A percentile compares a stretch with the other conserved stretches of the same genome.
Evolutionary conservation across 345 rosid genomes (phyloP).

Genomic region (Angophora floribunda): DNA sequence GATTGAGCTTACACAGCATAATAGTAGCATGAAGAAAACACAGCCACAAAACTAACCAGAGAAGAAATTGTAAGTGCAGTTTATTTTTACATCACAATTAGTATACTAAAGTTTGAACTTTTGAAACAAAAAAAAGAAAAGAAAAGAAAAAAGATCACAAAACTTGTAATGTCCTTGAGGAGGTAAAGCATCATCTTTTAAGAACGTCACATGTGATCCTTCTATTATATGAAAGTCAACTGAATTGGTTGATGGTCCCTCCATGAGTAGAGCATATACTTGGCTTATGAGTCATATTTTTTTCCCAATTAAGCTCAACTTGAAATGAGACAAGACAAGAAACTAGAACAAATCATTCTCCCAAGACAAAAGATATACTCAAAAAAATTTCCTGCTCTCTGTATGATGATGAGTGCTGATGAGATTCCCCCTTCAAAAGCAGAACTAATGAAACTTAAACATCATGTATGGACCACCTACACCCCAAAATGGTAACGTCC

Average conservation of each 20-base stretch:
- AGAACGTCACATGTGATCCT: conserved; percentile 4
- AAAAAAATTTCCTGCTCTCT: not conserved
- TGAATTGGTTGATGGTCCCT: conserved; percentile 7
- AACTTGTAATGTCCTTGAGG: not conserved
- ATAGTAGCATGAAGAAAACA: not conserved
- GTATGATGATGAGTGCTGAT: not conserved
- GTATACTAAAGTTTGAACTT: not conserved
- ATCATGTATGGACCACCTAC: conserved; percentile 20
- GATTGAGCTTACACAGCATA: not conserved
- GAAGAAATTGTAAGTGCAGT: not conserved
- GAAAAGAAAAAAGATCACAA: not conserved
- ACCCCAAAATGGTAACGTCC: not conserved
- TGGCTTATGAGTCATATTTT: conserved; percentile 5
- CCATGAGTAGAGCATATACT: conserved; percentile 20
- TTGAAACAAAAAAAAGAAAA: not conserved
- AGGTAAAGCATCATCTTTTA: not conserved
- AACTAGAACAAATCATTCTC: conserved; percentile 1
- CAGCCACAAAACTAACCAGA: not conserved
- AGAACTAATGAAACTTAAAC: not conserved
- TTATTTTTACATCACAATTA: not conserved
- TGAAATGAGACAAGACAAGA: conserved; percentile 12
- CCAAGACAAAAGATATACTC: not conserved
- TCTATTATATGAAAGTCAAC: conserved; percentile 6
- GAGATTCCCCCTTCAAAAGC: not conserved
- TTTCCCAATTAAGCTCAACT: conserved; percentile 11